phyloP scores from a whole-genome alignment of 805 yeast genomes.

The Starmerella asiatica region DNA sequence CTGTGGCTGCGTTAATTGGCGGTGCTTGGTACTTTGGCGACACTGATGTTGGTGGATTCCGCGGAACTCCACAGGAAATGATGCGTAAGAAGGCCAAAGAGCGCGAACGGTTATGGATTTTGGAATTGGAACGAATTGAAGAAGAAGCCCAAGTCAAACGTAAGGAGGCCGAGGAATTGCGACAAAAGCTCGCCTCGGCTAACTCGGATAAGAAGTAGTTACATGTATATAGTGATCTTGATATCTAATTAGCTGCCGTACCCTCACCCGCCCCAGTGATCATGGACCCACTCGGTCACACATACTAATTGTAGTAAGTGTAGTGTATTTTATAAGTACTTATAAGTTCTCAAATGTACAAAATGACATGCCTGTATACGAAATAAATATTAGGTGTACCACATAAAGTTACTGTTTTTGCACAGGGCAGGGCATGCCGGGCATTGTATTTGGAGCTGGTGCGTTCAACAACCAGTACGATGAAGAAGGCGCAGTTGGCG shows the following conservation, averaged over 20 bases:
- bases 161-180: conserved; percentile 16
- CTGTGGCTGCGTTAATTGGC: conserved; percentile 65
- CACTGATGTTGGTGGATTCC: conserved; percentile 32
- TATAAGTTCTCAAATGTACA: no score
- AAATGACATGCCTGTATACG: no score
- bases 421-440: conserved; percentile 18
- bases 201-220: no score
- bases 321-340: no score
- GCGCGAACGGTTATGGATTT: conserved; percentile 80
- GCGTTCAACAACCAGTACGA: conserved; percentile 72
- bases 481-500: conserved; percentile 47
- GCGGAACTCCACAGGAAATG: conserved; percentile 31
- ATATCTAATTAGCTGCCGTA: no score
- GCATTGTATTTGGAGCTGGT: conserved; percentile 75
- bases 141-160: conserved; percentile 29
- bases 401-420: no score
- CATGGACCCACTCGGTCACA: no score
- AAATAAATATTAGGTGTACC: no score
- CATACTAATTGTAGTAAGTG: no score
- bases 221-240: no score
- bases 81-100: conserved; percentile 66
- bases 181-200: conserved; percentile 8
- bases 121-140: conserved; percentile 71
- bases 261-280: no score
- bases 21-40: conserved; percentile 51